A percentile compares a stretch with the other conserved stretches of the same genome.
phyloP scores from a whole-genome alignment of 176 grass and related monocot genomes.

The Oryza longistaminata region DNA sequence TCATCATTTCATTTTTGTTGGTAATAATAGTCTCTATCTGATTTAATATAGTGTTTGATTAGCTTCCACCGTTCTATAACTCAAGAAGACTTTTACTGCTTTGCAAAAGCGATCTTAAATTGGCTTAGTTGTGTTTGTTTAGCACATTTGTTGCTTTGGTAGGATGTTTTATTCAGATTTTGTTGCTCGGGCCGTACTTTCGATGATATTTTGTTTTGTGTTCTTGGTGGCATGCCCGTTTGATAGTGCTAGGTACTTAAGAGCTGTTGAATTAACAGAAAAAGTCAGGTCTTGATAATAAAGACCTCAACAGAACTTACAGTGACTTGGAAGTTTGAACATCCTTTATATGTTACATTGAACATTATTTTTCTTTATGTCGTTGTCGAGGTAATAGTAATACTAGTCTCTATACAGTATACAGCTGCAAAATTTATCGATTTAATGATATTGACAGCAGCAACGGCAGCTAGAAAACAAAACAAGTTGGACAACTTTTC shows the following conservation, averaged over 20 bases:
- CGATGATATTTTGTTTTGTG: conserved; percentile 1
- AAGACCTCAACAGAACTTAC: conserved; percentile 29
- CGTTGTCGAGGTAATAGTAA: neutral
- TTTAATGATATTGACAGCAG: neutral
- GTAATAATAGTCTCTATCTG: neutral
- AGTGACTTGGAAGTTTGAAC: conserved; percentile 17
- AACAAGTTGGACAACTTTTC: neutral
- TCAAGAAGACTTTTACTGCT: neutral
- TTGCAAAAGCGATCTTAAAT: neutral
- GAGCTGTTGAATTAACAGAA: conserved; percentile 28
- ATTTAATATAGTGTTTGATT: neutral
- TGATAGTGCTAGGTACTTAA: conserved; percentile 23
- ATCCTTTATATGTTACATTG: neutral
- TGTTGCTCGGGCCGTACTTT: neutral
- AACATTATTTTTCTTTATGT: neutral
- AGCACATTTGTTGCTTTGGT: conserved; percentile 37
- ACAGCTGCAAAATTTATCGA: neutral
- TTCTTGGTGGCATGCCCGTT: conserved; percentile 16
- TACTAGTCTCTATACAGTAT: neutral
- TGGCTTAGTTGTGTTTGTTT: neutral
- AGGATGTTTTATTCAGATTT: conserved; percentile 26
- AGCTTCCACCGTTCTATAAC: neutral
- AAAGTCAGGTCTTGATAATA: neutral
- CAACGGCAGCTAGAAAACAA: neutral
- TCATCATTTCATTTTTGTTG: neutral